phyloP scores from a whole-genome alignment of 176 grass and related monocot species.

The Juncus inflexus region DNA sequence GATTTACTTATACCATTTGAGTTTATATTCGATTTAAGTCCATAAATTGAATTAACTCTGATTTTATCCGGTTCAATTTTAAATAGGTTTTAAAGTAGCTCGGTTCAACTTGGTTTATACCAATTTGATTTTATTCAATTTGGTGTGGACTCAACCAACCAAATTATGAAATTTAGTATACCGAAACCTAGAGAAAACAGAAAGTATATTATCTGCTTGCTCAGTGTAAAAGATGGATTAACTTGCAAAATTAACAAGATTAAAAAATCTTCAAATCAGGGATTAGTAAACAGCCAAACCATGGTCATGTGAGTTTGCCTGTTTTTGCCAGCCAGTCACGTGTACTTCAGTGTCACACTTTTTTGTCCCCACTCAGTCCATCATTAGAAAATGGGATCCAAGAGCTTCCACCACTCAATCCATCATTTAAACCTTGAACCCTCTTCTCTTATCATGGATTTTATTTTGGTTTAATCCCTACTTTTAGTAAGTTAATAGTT shows the following conservation, averaged over 20 bases:
- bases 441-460: not conserved
- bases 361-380: slow-evolving; percentile 14
- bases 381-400: slow-evolving; percentile 4
- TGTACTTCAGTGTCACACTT: slow-evolving; percentile 1
- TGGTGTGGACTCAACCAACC: too few relatives aligned
- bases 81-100: too few relatives aligned
- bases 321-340: slow-evolving; percentile 16
- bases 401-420: not conserved
- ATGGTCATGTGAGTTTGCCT: not conserved
- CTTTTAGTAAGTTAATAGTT: not conserved
- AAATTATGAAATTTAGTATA: too few relatives aligned
- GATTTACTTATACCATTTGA: too few relatives aligned
- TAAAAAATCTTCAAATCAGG: slow-evolving; percentile 13
- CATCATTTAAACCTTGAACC: not conserved
- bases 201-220: too few relatives aligned
- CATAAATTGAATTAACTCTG: too few relatives aligned
- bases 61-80: too few relatives aligned
- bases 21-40: too few relatives aligned
- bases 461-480: not conserved
- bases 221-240: not conserved
- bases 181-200: too few relatives aligned
- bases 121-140: too few relatives aligned
- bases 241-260: not conserved
- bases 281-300: slow-evolving; percentile 13
- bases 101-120: too few relatives aligned